Percentiles rank a stretch among this genome's conserved stretches.
Conservation (phyloP, 306 rosid species). For the Biancaea sappan region DNA sequence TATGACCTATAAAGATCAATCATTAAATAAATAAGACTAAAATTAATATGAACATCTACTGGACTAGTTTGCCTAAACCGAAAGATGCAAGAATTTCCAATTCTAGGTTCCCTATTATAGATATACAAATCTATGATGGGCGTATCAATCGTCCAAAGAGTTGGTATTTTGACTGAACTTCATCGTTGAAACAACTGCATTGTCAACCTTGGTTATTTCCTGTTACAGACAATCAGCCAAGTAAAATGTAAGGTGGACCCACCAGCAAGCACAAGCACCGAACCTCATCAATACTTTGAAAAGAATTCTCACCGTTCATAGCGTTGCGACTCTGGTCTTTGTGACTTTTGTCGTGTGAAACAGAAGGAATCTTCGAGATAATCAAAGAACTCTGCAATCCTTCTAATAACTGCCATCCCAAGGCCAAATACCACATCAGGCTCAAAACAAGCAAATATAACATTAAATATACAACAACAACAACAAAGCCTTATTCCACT, state of each 20-base stretch:
- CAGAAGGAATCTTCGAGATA: constrained; percentile 79
- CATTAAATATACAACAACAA: background rate
- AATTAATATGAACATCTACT: constrained; percentile 70
- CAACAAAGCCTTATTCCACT: no score
- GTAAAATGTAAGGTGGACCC: constrained; percentile 10
- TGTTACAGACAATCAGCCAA: constrained; percentile 51
- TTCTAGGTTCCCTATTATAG: constrained; percentile 62
- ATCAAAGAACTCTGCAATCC: constrained; percentile 96
- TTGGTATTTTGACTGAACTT: constrained; percentile 25
- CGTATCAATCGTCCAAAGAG: constrained; percentile 36
- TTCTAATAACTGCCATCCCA: constrained; percentile 76
- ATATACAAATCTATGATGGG: constrained; percentile 72
- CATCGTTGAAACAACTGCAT: constrained; percentile 35
- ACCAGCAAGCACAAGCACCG: background rate
- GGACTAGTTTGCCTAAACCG: constrained; percentile 51
- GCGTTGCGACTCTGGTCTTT: constrained; percentile 61
- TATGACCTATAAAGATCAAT: constrained; percentile 38
- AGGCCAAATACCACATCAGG: constrained; percentile 30
- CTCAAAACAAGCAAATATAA: constrained; percentile 14
- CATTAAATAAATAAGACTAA: constrained; percentile 55
- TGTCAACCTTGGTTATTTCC: constrained; percentile 71
- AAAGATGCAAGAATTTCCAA: constrained; percentile 66
- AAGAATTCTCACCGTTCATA: constrained; percentile 58
- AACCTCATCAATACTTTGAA: background rate
- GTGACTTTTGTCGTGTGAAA: constrained; percentile 68